These are phyloP conservation scores for Stramenopiles sp. DNA, from an alignment of 352 stramenopile genomes.

Conservation along the genomic window DNA sequence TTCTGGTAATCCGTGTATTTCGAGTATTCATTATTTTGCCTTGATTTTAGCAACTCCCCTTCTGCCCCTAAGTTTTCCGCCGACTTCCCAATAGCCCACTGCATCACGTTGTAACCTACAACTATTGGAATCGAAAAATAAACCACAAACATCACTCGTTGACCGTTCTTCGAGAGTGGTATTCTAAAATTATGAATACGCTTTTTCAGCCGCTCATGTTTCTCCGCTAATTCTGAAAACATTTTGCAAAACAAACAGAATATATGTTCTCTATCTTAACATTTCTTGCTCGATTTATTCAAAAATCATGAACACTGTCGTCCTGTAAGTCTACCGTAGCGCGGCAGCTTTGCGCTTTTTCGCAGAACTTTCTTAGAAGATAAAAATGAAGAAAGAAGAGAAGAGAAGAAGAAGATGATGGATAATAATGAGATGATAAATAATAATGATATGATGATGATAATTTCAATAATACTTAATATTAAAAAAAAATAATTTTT, in stretches of 20 bases:
- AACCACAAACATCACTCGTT: conserved; percentile 54
- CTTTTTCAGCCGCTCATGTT: conserved; percentile 67
- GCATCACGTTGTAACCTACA: conserved; percentile 68
- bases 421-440: too few species aligned
- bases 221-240: conserved; percentile 20
- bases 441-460: too few species aligned
- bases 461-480: too few species aligned
- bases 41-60: not conserved
- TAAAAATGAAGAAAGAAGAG: too few species aligned
- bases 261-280: too few species aligned
- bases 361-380: too few species aligned
- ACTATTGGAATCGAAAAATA: conserved; percentile 69
- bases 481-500: too few species aligned
- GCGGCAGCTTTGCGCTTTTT: too few species aligned
- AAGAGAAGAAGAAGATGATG: too few species aligned
- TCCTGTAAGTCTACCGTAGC: too few species aligned
- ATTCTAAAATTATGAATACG: conserved; percentile 66
- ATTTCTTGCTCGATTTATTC: too few species aligned
- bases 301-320: too few species aligned
- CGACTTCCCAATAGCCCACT: conserved; percentile 37
- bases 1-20: not conserved
- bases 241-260: not conserved
- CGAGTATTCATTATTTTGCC: not conserved
- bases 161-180: conserved; percentile 56
- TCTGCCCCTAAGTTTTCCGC: not conserved